Evolutionary conservation across 2,329 filamentous ascomycete species (phyloP), one percentile per base, ranked within the genome.

Genomic region (Thelonectria olida): DNA sequence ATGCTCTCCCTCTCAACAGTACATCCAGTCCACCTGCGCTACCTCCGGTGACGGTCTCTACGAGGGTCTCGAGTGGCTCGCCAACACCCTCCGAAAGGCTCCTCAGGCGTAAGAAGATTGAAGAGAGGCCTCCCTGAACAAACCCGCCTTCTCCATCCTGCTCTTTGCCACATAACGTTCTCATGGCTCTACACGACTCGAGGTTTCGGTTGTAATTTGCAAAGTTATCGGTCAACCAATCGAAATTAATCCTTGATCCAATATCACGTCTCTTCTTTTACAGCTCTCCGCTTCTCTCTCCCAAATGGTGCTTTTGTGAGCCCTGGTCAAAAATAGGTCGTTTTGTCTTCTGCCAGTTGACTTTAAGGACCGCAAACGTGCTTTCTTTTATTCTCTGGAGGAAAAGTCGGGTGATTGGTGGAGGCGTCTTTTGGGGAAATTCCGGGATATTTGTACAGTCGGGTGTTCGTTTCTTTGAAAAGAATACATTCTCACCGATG

Each of bases 21-120:
- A 96, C 88, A 98, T 98, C 84, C 95, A 98, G 93, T 97, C 95
- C 70, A 98, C 96, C 79, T 98, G 95, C 85, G 95, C 95, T 81
- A 98, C 96, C 73, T 97, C 94, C 71, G 95, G 95, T 88, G 96
- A 98, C 82, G 95, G 95, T 93, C 92, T 98, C 76, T 98, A 98
- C 83, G 95, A 98, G 85, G 95, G 95, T 90, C 92, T 98, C 76
- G 94, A 95, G 85, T 95, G 92, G 91, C 89, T 94, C 77, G 90
- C 91, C 80, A 90, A 88, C 80, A 91, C 91, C 76, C 89, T 96
- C 81, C 88, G 90, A 81, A 94, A 94, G 87, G 83, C 86, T 27
- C 75, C 85, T 85, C 74, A 84, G 86, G 75, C 82, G 87, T 81
- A 89, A 88, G 82, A 84, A 73, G 73, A 67, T 67, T 65, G 62